phyloP scores from a whole-genome alignment of 176 grass and related monocot species.

The Melocanna baccifera region DNA sequence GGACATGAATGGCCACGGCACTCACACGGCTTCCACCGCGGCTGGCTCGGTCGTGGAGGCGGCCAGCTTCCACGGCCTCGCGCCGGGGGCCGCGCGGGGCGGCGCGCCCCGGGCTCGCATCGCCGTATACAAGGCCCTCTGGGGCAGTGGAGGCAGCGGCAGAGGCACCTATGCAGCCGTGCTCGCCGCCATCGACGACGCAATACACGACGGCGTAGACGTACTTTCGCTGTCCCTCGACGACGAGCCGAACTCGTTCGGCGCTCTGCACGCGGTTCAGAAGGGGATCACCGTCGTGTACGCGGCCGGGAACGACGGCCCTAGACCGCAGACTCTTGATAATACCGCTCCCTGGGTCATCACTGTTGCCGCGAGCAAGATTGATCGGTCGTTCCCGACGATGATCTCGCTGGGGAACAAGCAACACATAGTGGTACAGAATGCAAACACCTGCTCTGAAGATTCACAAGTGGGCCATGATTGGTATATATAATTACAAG shows the following conservation, averaged over 20 bases:
- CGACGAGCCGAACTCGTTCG: conserved; percentile 13
- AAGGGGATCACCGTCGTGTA: neutral
- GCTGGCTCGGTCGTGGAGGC: neutral
- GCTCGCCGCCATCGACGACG: conserved; percentile 38
- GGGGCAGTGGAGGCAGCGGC: neutral
- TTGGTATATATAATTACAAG: no score
- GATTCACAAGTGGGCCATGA: no score
- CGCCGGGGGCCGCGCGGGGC: neutral
- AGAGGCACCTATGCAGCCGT: neutral
- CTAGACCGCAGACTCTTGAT: no score
- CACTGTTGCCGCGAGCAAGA: conserved; percentile 20
- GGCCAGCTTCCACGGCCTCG: conserved; percentile 10
- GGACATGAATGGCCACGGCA: neutral
- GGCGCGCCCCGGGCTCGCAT: conserved; percentile 15
- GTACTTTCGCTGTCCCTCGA: conserved; percentile 3
- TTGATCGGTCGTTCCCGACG: conserved; percentile 26
- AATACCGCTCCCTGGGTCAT: no score
- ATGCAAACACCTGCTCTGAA: neutral
- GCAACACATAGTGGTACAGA: conserved; percentile 11
- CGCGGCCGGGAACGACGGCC: no score
- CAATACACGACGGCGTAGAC: conserved; percentile 33
- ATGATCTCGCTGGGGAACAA: conserved; percentile 33
- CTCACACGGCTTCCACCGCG: conserved; percentile 34
- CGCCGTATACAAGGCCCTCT: conserved; percentile 7
- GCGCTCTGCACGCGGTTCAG: conserved; percentile 22